Conservation (phyloP, 164 flowering plant genomes). For the Berberis vulgaris region DNA sequence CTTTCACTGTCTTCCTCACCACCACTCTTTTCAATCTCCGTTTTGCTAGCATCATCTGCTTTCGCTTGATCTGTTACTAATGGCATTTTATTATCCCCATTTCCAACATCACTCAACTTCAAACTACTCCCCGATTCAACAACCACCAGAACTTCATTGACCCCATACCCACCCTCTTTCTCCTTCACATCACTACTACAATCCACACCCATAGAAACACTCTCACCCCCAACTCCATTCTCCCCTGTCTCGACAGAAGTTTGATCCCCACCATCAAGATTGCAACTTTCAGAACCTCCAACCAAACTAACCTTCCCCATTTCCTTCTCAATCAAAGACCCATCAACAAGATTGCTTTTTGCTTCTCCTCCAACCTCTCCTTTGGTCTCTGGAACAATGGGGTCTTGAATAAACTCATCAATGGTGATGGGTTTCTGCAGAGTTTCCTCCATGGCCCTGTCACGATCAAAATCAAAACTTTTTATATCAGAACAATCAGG, state of each 20-base stretch:
- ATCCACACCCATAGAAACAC: constrained; percentile 2
- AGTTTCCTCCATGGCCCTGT: too few relatives aligned
- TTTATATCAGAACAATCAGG: too few relatives aligned
- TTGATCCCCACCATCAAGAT: not conserved
- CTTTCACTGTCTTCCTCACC: constrained; percentile 10
- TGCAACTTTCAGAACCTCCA: constrained; percentile 14
- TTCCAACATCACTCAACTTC: not conserved
- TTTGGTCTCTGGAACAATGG: too few relatives aligned
- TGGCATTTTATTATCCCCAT: not conserved
- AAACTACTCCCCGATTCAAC: not conserved
- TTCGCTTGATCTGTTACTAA: too few relatives aligned
- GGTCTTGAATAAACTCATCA: too few relatives aligned
- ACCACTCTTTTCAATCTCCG: too few relatives aligned
- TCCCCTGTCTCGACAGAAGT: not conserved
- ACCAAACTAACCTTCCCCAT: constrained; percentile 51
- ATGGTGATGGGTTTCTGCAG: too few relatives aligned
- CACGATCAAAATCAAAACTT: too few relatives aligned
- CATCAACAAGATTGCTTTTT: too few relatives aligned
- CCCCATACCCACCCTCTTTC: not conserved
- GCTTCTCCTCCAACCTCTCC: too few relatives aligned
- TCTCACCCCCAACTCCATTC: not conserved
- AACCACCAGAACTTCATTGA: not conserved
- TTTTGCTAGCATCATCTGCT: too few relatives aligned
- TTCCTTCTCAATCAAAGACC: constrained; percentile 24
- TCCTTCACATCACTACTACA: not conserved